Evolutionary conservation across 495 filamentous ascomycete species (phyloP).

Genomic region (Penicillium macrosclerotiorum): DNA sequence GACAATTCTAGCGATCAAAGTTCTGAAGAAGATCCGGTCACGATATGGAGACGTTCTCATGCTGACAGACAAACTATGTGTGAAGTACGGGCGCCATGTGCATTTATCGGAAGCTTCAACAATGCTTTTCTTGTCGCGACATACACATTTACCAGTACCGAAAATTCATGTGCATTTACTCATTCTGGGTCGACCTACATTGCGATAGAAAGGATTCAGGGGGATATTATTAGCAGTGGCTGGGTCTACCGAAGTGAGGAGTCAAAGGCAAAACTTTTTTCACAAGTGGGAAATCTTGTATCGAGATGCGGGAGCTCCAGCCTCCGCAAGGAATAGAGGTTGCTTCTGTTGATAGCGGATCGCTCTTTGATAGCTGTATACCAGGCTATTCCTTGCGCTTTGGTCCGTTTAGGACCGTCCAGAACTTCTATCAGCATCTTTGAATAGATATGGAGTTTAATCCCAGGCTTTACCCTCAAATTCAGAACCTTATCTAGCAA

Average conservation of each 20-base stretch:
- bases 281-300: conserved; percentile 41
- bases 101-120: conserved; percentile 47
- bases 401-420: conserved; percentile 40
- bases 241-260: conserved; percentile 34
- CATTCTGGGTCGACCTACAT: conserved; percentile 44
- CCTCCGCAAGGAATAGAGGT: conserved; percentile 33
- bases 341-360: conserved; percentile 39
- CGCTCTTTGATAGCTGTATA: conserved; percentile 40
- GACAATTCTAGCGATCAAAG: conserved; percentile 27
- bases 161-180: conserved; percentile 49
- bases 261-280: conserved; percentile 41
- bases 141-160: conserved; percentile 53
- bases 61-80: conserved; percentile 33
- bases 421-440: conserved; percentile 45
- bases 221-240: conserved; percentile 34
- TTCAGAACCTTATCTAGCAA: conserved; percentile 38
- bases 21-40: conserved; percentile 23
- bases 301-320: conserved; percentile 39
- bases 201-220: conserved; percentile 50
- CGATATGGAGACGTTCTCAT: conserved; percentile 26
- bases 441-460: conserved; percentile 36
- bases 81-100: conserved; percentile 38
- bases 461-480: conserved; percentile 25
- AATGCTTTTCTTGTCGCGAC: conserved; percentile 43
- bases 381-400: conserved; percentile 26